A percentile compares a stretch with the other conserved stretches of the same genome.
phyloP scores from a whole-genome alignment of 2,329 filamentous ascomycete genomes.

The Pseudovirgaria hyperparasitica region DNA sequence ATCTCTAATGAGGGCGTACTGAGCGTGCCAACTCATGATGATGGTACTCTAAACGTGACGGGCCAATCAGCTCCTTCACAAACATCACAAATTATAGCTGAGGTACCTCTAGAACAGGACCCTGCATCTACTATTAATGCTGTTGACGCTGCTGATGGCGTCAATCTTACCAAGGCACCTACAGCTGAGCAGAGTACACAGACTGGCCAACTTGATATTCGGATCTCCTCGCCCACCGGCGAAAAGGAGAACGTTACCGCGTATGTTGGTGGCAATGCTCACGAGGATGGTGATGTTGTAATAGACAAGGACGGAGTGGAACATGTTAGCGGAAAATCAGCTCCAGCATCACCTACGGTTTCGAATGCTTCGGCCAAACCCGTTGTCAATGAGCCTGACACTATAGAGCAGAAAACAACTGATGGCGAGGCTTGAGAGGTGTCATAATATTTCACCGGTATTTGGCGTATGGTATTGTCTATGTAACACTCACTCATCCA shows the following conservation, averaged over 20 bases:
- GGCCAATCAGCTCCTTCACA: neutral
- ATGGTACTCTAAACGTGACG: neutral
- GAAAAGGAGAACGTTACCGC: constrained; percentile 15
- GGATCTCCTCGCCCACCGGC: constrained; percentile 10
- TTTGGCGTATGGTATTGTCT: too few species aligned
- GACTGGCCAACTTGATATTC: constrained; percentile 13
- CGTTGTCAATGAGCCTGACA: too few species aligned
- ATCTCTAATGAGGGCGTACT: constrained; percentile 21
- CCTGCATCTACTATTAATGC: neutral
- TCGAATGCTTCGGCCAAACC: too few species aligned
- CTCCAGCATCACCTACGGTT: too few species aligned
- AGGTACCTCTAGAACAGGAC: too few species aligned
- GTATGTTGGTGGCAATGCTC: constrained; percentile 15
- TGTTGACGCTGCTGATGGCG: neutral
- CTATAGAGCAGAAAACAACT: too few species aligned
- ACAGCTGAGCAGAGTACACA: constrained; percentile 4
- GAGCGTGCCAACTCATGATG: constrained; percentile 18
- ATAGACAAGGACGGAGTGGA: constrained; percentile 12
- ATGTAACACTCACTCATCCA: too few species aligned
- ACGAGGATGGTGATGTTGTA: constrained; percentile 18
- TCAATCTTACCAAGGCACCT: neutral
- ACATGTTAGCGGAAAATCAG: constrained; percentile 1
- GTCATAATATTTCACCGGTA: too few species aligned
- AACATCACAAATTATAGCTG: neutral
- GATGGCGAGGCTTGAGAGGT: too few species aligned